These are phyloP conservation scores for Coelastrella sp. DNA, from an alignment of 139 green algal genomes.

Conservation along the genomic window DNA sequence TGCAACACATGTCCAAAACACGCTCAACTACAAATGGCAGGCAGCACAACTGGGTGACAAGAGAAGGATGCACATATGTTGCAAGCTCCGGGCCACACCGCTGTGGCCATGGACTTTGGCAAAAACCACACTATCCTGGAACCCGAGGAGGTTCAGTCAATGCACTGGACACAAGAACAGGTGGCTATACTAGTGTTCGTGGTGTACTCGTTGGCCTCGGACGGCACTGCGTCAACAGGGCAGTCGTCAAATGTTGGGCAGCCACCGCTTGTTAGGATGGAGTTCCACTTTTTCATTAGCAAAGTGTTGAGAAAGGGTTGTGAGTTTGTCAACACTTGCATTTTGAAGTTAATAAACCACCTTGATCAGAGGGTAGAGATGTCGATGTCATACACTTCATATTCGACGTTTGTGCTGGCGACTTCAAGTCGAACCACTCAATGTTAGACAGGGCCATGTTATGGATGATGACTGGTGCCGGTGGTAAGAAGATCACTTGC, in stretches of 20 bases:
- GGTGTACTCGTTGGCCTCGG: not conserved
- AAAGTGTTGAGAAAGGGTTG: not conserved
- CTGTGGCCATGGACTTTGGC: not conserved
- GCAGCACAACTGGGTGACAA: not conserved
- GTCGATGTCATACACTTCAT: not conserved
- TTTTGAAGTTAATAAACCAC: not conserved
- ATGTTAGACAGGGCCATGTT: constrained; percentile 1
- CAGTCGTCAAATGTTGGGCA: not conserved
- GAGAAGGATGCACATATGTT: not conserved
- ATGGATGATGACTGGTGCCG: too few species aligned
- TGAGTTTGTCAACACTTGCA: constrained; percentile 25
- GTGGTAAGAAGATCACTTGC: too few species aligned
- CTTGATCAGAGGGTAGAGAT: not conserved
- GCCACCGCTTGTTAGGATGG: not conserved
- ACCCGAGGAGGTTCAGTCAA: not conserved
- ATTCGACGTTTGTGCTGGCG: not conserved
- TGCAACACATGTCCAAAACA: not conserved
- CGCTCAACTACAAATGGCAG: not conserved
- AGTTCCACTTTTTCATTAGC: constrained; percentile 1
- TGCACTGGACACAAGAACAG: not conserved
- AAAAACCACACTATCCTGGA: not conserved
- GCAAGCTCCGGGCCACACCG: not conserved
- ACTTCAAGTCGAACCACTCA: not conserved
- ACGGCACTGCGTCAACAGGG: not conserved
- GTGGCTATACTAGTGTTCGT: not conserved